These are phyloP conservation scores for Claviceps sp. DNA, from an alignment of 2,329 filamentous ascomycete genomes.

Conservation along the genomic window DNA sequence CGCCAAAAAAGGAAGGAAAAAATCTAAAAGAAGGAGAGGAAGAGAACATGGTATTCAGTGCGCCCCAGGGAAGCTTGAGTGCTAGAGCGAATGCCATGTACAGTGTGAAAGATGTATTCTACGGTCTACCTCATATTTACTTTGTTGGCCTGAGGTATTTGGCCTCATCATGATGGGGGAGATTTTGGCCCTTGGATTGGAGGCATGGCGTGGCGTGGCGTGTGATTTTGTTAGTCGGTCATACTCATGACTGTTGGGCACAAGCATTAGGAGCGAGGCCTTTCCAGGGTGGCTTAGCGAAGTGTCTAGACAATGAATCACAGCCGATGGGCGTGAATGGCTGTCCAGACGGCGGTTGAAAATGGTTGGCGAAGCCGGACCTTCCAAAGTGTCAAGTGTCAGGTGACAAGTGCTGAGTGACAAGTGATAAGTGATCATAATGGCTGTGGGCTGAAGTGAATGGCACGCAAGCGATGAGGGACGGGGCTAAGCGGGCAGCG, in stretches of 20 bases:
- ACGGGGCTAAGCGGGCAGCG: not conserved
- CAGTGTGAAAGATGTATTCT: not conserved
- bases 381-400: not conserved
- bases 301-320: constrained; percentile 7
- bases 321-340: not conserved
- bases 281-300: constrained; percentile 5
- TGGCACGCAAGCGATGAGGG: not conserved
- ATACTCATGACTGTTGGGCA: not conserved
- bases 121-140: not conserved
- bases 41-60: not conserved
- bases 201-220: not conserved
- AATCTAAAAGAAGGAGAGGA: not conserved
- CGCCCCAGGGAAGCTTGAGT: not conserved
- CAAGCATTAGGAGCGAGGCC: not conserved
- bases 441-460: not conserved
- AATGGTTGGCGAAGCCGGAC: not conserved
- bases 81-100: not conserved
- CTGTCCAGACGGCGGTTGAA: not conserved
- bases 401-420: not conserved
- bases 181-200: not conserved
- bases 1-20: not conserved
- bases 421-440: not conserved
- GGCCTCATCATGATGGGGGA: no score
- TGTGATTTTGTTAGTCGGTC: not conserved
- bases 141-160: not conserved